phyloP scores from a whole-genome alignment of 169 alveolate genomes.

The Plasmodium sp. region DNA sequence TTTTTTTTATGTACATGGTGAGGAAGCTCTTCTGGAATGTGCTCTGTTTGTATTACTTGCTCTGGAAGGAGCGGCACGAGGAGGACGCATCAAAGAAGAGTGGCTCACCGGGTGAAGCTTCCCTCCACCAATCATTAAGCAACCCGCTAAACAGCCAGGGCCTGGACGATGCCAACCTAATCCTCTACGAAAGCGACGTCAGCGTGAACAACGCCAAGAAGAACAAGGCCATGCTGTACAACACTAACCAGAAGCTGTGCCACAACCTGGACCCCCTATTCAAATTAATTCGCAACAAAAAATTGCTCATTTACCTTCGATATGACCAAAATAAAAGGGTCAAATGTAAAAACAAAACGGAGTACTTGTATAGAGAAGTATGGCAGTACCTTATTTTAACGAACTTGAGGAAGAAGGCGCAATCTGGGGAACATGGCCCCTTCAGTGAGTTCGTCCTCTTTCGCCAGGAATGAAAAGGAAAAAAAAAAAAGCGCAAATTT shows the following conservation, averaged over 20 bases:
- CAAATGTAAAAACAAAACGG: constrained; percentile 57
- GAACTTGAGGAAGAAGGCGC: not conserved
- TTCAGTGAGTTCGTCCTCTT: constrained; percentile 31
- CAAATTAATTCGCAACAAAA: constrained; percentile 27
- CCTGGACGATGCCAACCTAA: not conserved
- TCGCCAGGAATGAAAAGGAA: not conserved
- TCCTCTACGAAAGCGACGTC: constrained; percentile 53
- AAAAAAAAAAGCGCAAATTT: not conserved
- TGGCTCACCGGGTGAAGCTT: not conserved
- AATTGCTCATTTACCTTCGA: constrained; percentile 41
- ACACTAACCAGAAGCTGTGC: constrained; percentile 23
- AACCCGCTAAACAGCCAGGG: not conserved
- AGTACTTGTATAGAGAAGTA: constrained; percentile 26
- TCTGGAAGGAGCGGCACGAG: not conserved
- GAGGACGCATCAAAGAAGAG: not conserved
- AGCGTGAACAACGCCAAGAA: constrained; percentile 47
- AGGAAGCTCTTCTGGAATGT: constrained; percentile 70
- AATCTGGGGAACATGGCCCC: not conserved
- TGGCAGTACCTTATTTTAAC: constrained; percentile 57
- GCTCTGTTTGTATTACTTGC: constrained; percentile 28
- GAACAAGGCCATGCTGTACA: constrained; percentile 12
- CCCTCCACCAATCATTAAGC: not conserved
- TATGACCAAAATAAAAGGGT: constrained; percentile 61
- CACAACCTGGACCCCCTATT: constrained; percentile 29
- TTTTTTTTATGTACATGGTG: constrained; percentile 64